Evolutionary conservation across 169 alveolate genomes (phyloP), one percentile per base, ranked within the genome.

Genomic region (Pseudocohnilembus persalinus): DNA sequence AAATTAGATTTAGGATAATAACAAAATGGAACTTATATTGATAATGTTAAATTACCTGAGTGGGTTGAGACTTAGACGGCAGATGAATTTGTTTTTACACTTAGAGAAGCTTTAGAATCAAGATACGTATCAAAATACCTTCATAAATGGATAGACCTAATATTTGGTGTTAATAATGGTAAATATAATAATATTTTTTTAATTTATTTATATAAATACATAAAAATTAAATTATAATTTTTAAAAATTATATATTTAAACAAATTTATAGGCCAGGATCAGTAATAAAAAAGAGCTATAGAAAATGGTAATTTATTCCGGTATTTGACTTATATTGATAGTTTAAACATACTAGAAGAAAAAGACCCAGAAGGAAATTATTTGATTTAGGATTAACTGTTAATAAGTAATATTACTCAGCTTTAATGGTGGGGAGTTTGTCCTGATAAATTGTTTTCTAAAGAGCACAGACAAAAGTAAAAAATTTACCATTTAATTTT

Each of bases 111-210:
- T 16, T 88, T 92, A 73, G 96, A 92, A 74, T 86, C 92, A 35
- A 87, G 87, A 30, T 87, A 75, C 78, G 86, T 92, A 15, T 81
- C 92, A 32, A 34, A 78, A 75, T 72, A 88, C 73, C 77, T 92
- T 1, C 86, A 90, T 73, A 35, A 89, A 34, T 92, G 96, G 96
- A 86, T 92, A 29, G 93, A 92, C 83, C 75, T 92, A 34, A 88
- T 90, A 33, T 92, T 92, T 85, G 96, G 96, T 31, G 72, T 78
- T 11, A 89, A 92, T 35, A 77, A 90, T 73, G 73, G 72, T 33
- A 94, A 94, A 74, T 79, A 92, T 86, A 85, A 88, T 27, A 82
- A 85, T 29, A 77, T 73, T 25, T 49, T 79, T 0, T 31, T 31
- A 29, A 76, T n/a, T 35, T 83, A 84, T 81, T 29, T 83, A 11